Conservation (phyloP, 306 rosid genomes). For the Potentilla sterilis region DNA sequence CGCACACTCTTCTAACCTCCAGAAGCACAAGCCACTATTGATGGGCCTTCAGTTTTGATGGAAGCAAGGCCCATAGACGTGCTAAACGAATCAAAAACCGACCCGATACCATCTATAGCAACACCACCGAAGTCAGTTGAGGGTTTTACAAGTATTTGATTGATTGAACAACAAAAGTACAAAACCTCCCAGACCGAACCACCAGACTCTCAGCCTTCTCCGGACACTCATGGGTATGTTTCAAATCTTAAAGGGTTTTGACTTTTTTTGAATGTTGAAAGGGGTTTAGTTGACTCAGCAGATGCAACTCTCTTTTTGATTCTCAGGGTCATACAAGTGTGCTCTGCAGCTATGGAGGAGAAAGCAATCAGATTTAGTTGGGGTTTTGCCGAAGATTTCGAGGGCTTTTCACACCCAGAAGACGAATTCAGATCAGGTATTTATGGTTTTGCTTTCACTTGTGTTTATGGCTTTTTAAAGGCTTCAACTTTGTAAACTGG, state of each 20-base stretch:
- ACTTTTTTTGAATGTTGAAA: background rate
- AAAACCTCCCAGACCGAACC: background rate
- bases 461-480: background rate
- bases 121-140: background rate
- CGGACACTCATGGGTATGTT: constrained; percentile 2
- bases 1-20: too few species aligned
- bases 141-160: too few species aligned
- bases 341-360: constrained; percentile 35
- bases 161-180: background rate
- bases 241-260: background rate
- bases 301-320: background rate
- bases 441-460: background rate
- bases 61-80: background rate
- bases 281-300: constrained; percentile 6
- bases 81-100: background rate
- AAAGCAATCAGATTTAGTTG: constrained; percentile 20
- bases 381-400: constrained; percentile 25
- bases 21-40: background rate
- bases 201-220: too few species aligned
- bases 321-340: constrained; percentile 32
- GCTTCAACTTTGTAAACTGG: background rate
- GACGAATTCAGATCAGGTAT: constrained; percentile 18
- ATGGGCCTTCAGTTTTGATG: too few species aligned
- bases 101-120: background rate
- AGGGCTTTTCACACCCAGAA: constrained; percentile 18